phyloP scores from a whole-genome alignment of 1,139 yeast genomes.

The Pichia sp. region DNA sequence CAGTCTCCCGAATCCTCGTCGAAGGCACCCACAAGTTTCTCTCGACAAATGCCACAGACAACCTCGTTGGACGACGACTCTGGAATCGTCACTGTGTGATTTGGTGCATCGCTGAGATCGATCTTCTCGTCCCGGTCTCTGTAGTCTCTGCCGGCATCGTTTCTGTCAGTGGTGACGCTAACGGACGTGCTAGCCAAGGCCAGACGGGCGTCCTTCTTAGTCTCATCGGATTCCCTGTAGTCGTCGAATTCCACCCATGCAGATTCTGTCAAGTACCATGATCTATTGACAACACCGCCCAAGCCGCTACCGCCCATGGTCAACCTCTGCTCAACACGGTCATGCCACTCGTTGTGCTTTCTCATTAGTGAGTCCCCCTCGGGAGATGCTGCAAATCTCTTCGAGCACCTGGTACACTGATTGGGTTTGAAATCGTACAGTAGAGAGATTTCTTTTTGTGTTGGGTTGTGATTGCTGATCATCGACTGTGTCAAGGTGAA shows the following conservation, averaged over 20 bases:
- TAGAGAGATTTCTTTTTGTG: constrained; percentile 32
- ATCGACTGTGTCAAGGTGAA: constrained; percentile 36
- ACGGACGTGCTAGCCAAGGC: not conserved
- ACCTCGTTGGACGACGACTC: constrained; percentile 63
- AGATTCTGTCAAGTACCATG: constrained; percentile 74
- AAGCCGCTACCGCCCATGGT: constrained; percentile 43
- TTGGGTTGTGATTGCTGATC: constrained; percentile 36
- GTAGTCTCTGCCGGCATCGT: constrained; percentile 8
- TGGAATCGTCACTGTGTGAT: constrained; percentile 64
- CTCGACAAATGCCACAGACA: constrained; percentile 85
- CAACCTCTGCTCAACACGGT: constrained; percentile 78
- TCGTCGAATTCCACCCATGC: constrained; percentile 74
- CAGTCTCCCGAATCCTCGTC: constrained; percentile 91
- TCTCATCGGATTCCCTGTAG: constrained; percentile 30
- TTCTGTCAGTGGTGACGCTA: not conserved
- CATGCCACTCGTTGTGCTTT: constrained; percentile 92
- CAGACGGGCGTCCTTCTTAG: constrained; percentile 3
- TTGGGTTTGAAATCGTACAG: constrained; percentile 63
- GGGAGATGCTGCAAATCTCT: constrained; percentile 64
- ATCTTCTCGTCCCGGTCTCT: constrained; percentile 22
- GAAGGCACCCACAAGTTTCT: constrained; percentile 71
- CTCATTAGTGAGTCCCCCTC: constrained; percentile 54
- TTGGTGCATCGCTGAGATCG: constrained; percentile 27
- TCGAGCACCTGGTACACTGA: constrained; percentile 88
- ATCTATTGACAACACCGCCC: constrained; percentile 56